Percentiles rank a stretch among this genome's conserved stretches.
These are phyloP conservation scores for Penicillium hesseltinei DNA, from an alignment of 2,329 filamentous ascomycete genomes.

Conservation along the genomic window DNA sequence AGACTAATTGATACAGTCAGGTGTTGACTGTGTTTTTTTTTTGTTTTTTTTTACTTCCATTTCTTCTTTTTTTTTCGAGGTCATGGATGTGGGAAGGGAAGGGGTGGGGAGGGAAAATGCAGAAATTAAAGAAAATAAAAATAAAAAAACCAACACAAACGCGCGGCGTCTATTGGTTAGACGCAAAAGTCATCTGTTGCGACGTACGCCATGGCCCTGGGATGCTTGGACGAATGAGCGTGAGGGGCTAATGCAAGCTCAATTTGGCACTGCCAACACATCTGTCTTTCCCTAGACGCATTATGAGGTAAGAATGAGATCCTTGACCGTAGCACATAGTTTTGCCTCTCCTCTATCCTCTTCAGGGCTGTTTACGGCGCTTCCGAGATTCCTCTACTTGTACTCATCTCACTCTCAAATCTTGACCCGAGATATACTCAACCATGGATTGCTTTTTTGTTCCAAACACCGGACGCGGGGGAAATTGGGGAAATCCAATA, in stretches of 20 bases:
- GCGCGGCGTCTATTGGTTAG: constrained; percentile 27
- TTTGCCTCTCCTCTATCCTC: neutral
- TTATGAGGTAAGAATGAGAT: constrained; percentile 8
- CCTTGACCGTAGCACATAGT: neutral
- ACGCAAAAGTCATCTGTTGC: constrained; percentile 24
- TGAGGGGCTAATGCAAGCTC: constrained; percentile 22
- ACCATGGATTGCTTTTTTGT: neutral
- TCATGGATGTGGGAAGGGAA: neutral
- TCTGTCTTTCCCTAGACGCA: constrained; percentile 6
- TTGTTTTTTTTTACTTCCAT: neutral
- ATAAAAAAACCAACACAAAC: constrained; percentile 27
- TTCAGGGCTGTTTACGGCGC: neutral
- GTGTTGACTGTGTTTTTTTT: neutral
- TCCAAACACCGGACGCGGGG: neutral
- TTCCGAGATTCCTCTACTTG: neutral
- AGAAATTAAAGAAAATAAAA: constrained; percentile 8
- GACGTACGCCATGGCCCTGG: constrained; percentile 23
- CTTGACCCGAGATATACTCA: constrained; percentile 6
- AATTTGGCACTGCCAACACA: constrained; percentile 26
- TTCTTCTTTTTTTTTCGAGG: neutral
- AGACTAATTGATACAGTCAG: neutral
- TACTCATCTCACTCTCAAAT: too few relatives aligned
- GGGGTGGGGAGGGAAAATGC: neutral
- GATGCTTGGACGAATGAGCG: constrained; percentile 15
- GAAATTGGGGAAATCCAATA: neutral